These are phyloP conservation scores for Raddia distichophylla DNA, from an alignment of 176 grass and related monocot species.

Conservation along the genomic window DNA sequence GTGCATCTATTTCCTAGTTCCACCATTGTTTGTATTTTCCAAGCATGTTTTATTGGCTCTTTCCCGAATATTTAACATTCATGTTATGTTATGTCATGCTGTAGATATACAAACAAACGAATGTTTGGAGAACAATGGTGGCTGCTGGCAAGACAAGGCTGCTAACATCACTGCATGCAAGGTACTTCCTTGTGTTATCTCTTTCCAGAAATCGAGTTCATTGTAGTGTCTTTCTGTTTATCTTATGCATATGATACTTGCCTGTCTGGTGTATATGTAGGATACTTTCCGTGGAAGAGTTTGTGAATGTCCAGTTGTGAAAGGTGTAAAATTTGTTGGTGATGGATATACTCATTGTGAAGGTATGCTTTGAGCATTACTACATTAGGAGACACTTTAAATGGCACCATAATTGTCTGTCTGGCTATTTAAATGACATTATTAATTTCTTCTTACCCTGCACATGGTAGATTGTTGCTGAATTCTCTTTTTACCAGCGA, in stretches of 20 bases:
- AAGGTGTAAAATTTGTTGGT: slow-evolving; percentile 88
- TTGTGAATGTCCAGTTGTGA: slow-evolving; percentile 80
- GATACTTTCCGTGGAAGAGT: slow-evolving; percentile 95
- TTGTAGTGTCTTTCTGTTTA: slow-evolving; percentile 16
- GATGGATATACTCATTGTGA: slow-evolving; percentile 94
- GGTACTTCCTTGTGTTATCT: slow-evolving; percentile 54
- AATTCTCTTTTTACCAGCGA: too few relatives aligned
- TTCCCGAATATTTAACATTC: too few relatives aligned
- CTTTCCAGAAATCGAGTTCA: not conserved
- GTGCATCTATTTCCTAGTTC: slow-evolving; percentile 18
- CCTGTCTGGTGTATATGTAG: slow-evolving; percentile 42
- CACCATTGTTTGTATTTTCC: not conserved
- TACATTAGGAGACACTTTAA: not conserved
- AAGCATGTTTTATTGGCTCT: too few relatives aligned
- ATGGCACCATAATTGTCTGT: not conserved
- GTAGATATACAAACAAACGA: slow-evolving; percentile 97
- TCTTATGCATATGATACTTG: slow-evolving; percentile 20
- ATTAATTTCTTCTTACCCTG: too few relatives aligned
- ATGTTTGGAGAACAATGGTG: slow-evolving; percentile 95
- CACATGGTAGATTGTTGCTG: too few relatives aligned
- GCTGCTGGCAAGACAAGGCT: slow-evolving; percentile 88
- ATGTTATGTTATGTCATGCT: not conserved
- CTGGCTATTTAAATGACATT: slow-evolving; percentile 6
- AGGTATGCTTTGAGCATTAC: slow-evolving; percentile 49
- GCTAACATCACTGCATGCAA: slow-evolving; percentile 96